A percentile compares a stretch with the other conserved stretches of the same genome.
phyloP scores from a whole-genome alignment of 306 rosid species.

The Astragalus glycyphyllos region DNA sequence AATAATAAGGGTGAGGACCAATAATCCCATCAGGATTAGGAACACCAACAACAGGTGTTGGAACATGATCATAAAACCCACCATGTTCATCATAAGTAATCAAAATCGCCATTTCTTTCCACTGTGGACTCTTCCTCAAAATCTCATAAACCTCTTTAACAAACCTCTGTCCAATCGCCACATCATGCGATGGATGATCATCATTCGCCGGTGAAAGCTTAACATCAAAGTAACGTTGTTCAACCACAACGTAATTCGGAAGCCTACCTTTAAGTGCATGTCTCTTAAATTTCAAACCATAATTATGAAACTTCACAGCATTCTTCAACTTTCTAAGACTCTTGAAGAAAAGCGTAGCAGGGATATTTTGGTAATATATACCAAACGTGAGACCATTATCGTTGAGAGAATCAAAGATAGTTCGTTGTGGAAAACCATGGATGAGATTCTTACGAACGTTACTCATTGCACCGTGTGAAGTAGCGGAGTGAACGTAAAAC shows the following conservation, averaged over 20 bases:
- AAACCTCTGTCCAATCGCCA: conserved; percentile 81
- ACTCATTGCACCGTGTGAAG: conserved; percentile 92
- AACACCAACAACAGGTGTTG: conserved; percentile 78
- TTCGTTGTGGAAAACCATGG: conserved; percentile 84
- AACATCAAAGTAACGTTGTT: conserved; percentile 85
- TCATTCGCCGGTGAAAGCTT: conserved; percentile 78
- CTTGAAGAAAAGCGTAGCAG: conserved; percentile 79
- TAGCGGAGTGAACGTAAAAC: conserved; percentile 90
- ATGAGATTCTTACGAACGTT: conserved; percentile 79
- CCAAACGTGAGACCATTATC: conserved; percentile 72
- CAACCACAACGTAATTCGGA: conserved; percentile 87
- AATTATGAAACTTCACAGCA: conserved; percentile 59
- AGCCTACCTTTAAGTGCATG: conserved; percentile 78
- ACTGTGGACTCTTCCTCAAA: conserved; percentile 87
- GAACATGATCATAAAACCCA: conserved; percentile 91
- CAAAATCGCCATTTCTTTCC: conserved; percentile 87
- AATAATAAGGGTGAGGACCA: conserved; percentile 81
- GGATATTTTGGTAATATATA: conserved; percentile 88
- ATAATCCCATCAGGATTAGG: conserved; percentile 90
- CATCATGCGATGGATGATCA: conserved; percentile 96
- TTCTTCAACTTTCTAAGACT: conserved; percentile 70
- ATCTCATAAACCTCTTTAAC: conserved; percentile 92
- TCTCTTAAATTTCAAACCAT: conserved; percentile 60
- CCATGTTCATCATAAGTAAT: conserved; percentile 97
- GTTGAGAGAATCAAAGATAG: conserved; percentile 81